Evolutionary conservation across 305 asterid genomes (phyloP), one percentile per base, ranked within the genome.

Genomic region (Coffea humblotiana): DNA sequence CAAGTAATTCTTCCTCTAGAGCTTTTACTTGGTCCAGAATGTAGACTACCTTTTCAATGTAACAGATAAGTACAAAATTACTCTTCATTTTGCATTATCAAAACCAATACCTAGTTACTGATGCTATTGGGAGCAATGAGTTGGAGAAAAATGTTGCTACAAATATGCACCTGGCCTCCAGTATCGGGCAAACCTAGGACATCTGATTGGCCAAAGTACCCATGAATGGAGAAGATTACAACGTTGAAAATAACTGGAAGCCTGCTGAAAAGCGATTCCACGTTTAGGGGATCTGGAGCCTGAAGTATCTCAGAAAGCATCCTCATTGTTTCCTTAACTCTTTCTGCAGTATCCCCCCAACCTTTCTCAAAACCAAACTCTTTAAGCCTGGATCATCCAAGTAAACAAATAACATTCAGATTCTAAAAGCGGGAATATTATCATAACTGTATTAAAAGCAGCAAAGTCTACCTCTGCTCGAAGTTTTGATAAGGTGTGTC

Each of bases 121-220:
- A 72, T 58, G 81, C 65, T 1, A 13, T 43, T 25, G 47, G 45
- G 40, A 11, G 64, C 13, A 52, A 16, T 67, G 40, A 15, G 43
- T 15, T 51, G 63, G 19, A 77, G 35, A 72, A 49, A 54, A 52
- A 5, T 70, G 32, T 6, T 18, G n/a, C 9, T 56, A 52, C 29
- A 75, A 21, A 23, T 78, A 71, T 72, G 76, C 58, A 93, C 95
- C 98, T 92, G 98, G 80, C 97, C 98, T 76, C 97, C 97, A 13
- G 95, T 92, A 81, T 94, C 96, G 25, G 98, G 98, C 84, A 92
- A 87, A 32, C 98, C 97, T 61, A 94, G 94, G 3, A 94, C 98
- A 84, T 90, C 92, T 15, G 96, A 91, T 86, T 94, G 98, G 58
- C 97, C 98, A 83, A 94, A 94, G 83, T 92, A 94, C 79, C 98